Percentiles rank a stretch among this genome's conserved stretches.
Evolutionary conservation across 805 yeast species (phyloP).

Genomic region (Lipomyces orientalis): DNA sequence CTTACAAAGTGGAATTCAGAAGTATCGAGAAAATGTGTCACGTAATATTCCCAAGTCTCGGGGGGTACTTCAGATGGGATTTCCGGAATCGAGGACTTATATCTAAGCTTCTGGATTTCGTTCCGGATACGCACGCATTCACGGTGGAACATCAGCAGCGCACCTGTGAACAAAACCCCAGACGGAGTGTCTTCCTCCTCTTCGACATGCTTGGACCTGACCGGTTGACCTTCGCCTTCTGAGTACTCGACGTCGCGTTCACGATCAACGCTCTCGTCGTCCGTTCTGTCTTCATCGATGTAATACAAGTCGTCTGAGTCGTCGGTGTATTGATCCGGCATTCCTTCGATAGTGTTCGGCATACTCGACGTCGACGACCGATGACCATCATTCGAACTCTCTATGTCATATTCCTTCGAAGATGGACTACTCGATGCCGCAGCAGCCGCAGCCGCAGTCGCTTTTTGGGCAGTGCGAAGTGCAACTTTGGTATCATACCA

Average conservation of each 20-base stretch:
- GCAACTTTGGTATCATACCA: constrained; percentile 31
- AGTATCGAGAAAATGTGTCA: constrained; percentile 23
- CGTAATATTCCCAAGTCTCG: constrained; percentile 33
- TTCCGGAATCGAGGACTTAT: constrained; percentile 33
- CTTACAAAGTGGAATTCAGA: constrained; percentile 21
- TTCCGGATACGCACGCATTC: constrained; percentile 36
- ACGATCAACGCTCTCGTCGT: neutral
- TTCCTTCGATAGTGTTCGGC: constrained; percentile 7
- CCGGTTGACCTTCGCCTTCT: neutral
- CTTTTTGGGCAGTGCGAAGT: constrained; percentile 17
- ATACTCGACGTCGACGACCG: constrained; percentile 3
- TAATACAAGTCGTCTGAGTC: constrained; percentile 1
- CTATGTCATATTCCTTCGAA: constrained; percentile 5
- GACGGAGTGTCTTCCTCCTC: constrained; percentile 28
- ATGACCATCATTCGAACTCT: neutral
- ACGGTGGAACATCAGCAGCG: constrained; percentile 25
- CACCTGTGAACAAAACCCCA: constrained; percentile 22
- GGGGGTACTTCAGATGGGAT: constrained; percentile 34
- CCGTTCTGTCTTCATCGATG: neutral
- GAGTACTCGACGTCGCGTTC: neutral
- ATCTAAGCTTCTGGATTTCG: constrained; percentile 22
- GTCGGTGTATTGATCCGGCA: constrained; percentile 12
- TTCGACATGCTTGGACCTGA: neutral
- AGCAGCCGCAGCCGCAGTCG: constrained; percentile 13
- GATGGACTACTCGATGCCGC: constrained; percentile 2